Evolutionary conservation across 2,329 filamentous ascomycete species (phyloP).

Genomic region (Fusarium sp.): DNA sequence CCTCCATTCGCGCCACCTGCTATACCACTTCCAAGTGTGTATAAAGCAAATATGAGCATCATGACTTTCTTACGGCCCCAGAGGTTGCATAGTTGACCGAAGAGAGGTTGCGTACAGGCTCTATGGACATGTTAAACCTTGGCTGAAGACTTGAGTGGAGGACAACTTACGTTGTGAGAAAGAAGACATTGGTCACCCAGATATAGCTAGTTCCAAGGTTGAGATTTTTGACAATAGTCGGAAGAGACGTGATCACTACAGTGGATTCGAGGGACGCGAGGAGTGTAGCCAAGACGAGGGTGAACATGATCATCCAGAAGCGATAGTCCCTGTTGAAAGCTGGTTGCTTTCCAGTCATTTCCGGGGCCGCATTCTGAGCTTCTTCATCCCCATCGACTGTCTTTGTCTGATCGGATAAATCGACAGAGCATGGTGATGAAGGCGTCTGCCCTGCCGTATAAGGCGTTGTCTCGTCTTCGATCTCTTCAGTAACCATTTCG

Average conservation of each 20-base stretch:
- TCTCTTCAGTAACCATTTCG: conserved; percentile 2
- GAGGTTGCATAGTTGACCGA: conserved; percentile 66
- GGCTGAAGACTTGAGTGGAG: not conserved
- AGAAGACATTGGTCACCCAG: conserved; percentile 51
- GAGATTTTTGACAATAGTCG: conserved; percentile 46
- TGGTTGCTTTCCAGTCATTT: not conserved
- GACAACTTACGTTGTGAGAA: conserved; percentile 41
- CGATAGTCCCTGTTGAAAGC: conserved; percentile 40
- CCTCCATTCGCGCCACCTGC: conserved; percentile 59
- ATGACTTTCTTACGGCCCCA: conserved; percentile 64
- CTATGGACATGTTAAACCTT: conserved; percentile 15
- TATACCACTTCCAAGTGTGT: conserved; percentile 66
- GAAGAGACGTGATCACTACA: conserved; percentile 49
- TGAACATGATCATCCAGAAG: conserved; percentile 50
- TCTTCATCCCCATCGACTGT: not conserved
- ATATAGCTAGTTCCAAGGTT: conserved; percentile 47
- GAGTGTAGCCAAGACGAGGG: conserved; percentile 42
- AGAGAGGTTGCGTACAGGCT: conserved; percentile 62
- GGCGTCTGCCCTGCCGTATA: not conserved
- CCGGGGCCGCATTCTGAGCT: not conserved
- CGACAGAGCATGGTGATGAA: not conserved
- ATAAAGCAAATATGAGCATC: conserved; percentile 60
- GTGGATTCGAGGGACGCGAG: conserved; percentile 45
- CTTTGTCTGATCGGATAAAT: not conserved
- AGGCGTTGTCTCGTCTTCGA: not conserved